Evolutionary conservation across 805 yeast genomes (phyloP), one percentile per base, ranked within the genome.

Genomic region (Monosporozyma siamensis): DNA sequence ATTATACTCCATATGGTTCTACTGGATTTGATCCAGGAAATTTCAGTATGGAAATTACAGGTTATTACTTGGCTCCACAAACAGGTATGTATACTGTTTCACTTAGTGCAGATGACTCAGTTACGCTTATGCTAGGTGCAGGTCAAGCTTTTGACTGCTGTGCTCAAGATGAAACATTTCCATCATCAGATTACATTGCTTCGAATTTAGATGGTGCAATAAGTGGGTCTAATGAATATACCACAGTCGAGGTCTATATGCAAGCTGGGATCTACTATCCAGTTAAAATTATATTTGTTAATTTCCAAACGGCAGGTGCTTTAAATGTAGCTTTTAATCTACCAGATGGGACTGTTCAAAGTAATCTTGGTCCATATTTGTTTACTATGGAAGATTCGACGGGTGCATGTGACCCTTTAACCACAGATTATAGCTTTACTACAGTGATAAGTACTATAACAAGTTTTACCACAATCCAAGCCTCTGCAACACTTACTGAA

Each of bases 211-310:
- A 34, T 22, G 27, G 20, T n/a, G 6, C 11, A 3, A 29, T 29
- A 4, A 7, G 15, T 4, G 15, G 21, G 20, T 9, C 27, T 22
- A 27, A 26, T 15, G 15, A 6, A 7, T 9, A 14, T 7, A n/a
- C 21, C 4, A 14, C 32, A 20, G n/a, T 17, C 8, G 39, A 36
- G 14, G 18, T 43, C 11, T 25, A 50, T 29, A 43, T 55, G 34
- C 18, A 42, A 12, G 48, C 44, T 6, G 61, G 58, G 17, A 36
- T 34, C 17, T 52, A 49, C 31, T 58, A 57, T 39, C 63, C 63
- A 7, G 25, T 55, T 8, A 50, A 52, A 44, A 45, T 53, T 34
- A 47, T 48, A 11, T 49, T 42, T 23, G 31, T 44, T 12, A 57
- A 56, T 40, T 38, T 23, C 14, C n/a, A n/a, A n/a, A n/a, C n/a